phyloP scores from a whole-genome alignment of 176 grass and related monocot species.

The Oryza australiensis region DNA sequence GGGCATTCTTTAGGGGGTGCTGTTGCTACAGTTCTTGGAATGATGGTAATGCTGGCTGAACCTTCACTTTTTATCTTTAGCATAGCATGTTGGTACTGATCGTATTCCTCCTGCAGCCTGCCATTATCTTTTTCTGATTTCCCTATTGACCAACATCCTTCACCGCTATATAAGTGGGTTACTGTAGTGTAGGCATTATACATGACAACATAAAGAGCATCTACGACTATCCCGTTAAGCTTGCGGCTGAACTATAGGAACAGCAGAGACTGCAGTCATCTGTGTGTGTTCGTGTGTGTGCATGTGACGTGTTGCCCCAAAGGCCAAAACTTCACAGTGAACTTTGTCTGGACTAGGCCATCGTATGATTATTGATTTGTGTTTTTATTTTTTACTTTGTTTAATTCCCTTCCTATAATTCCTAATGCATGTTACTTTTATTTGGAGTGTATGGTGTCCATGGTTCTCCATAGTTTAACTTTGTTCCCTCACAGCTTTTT shows the following conservation, averaged over 20 bases:
- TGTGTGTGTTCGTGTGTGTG: too few relatives aligned
- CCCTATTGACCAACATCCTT: background rate
- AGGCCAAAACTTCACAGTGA: background rate
- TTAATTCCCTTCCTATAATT: conserved; percentile 1
- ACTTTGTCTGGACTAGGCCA: background rate
- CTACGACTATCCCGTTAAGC: background rate
- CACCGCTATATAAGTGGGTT: background rate
- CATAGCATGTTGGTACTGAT: conserved; percentile 7
- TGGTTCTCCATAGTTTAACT: conserved; percentile 32
- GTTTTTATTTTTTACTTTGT: conserved; percentile 22
- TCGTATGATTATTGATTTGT: background rate
- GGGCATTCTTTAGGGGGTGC: conserved; percentile 97
- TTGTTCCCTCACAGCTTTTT: conserved; percentile 64
- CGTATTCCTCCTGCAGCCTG: conserved; percentile 8
- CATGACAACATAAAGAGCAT: too few relatives aligned
- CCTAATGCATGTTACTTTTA: conserved; percentile 29
- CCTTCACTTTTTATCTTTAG: background rate
- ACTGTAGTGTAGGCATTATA: background rate
- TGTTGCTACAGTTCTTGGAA: conserved; percentile 85
- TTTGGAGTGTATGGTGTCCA: conserved; percentile 16
- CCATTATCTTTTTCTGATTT: background rate
- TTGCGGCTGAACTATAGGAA: background rate
- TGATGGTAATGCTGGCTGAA: conserved; percentile 64
- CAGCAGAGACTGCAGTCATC: too few relatives aligned
- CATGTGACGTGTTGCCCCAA: too few relatives aligned